phyloP scores from a whole-genome alignment of 495 filamentous ascomycete genomes.

The Parmelia sp. region DNA sequence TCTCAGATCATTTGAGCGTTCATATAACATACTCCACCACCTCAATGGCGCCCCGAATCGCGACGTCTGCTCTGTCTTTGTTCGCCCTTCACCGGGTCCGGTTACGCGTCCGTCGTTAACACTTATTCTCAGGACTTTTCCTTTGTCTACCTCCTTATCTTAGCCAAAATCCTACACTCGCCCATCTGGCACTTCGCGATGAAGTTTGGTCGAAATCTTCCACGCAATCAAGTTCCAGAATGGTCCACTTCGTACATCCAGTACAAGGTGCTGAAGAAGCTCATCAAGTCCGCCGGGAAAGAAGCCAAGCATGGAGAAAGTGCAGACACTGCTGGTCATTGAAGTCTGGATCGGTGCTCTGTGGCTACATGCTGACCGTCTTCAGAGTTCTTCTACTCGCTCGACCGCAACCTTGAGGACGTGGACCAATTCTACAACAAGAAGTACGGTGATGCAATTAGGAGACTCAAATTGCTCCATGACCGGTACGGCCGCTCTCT shows the following conservation, averaged over 20 bases:
- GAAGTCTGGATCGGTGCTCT: slow-evolving; percentile 2
- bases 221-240: slow-evolving; percentile 92
- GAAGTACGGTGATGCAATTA: slow-evolving; percentile 74
- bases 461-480: slow-evolving; percentile 76
- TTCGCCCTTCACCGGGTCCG: slow-evolving; percentile 17
- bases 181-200: slow-evolving; percentile 37
- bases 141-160: neutral
- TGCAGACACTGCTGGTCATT: slow-evolving; percentile 70
- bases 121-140: neutral
- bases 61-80: slow-evolving; percentile 5
- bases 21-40: neutral
- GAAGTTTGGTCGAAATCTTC: slow-evolving; percentile 80
- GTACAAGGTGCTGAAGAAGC: slow-evolving; percentile 92
- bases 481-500: slow-evolving; percentile 67
- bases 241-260: slow-evolving; percentile 91
- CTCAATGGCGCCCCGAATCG: slow-evolving; percentile 8
- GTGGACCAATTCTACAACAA: slow-evolving; percentile 95
- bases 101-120: slow-evolving; percentile 14
- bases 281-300: slow-evolving; percentile 71
- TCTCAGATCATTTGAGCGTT: neutral
- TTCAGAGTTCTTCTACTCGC: slow-evolving; percentile 83
- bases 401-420: slow-evolving; percentile 93
- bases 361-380: slow-evolving; percentile 29
- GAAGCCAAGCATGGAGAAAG: slow-evolving; percentile 59
- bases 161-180: neutral